Percentiles rank a stretch among this genome's conserved stretches.
phyloP scores from a whole-genome alignment of 208 protist species.

The Leishmania mexicana region DNA sequence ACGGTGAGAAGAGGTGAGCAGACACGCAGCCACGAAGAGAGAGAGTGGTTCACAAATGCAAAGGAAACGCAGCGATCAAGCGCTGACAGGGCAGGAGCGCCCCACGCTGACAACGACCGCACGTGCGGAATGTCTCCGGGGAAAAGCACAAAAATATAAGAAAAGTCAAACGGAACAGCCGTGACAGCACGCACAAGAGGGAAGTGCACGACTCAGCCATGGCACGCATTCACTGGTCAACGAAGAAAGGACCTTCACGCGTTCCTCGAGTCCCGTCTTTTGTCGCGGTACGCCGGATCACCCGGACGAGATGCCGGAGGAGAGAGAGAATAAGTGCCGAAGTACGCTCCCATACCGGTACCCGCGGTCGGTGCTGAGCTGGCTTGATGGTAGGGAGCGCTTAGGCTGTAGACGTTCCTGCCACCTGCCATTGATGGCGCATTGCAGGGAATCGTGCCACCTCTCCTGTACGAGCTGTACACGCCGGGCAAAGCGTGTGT shows the following conservation, averaged over 20 bases:
- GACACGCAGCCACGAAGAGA: no score
- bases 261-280: neutral
- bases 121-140: no score
- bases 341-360: neutral
- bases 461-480: neutral
- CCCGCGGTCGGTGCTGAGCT: neutral
- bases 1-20: no score
- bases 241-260: neutral
- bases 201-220: neutral
- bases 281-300: neutral
- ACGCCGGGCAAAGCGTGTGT: neutral
- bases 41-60: no score
- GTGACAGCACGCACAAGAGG: neutral
- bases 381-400: neutral
- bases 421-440: neutral
- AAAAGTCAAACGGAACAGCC: no score
- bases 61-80: no score
- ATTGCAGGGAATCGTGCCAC: neutral
- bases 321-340: neutral
- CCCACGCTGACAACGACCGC: no score
- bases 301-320: neutral
- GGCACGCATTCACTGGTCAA: neutral
- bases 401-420: neutral
- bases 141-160: no score
- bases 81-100: no score